Conservation (phyloP, 2,329 filamentous ascomycete species). For the Thelonectria olida region DNA sequence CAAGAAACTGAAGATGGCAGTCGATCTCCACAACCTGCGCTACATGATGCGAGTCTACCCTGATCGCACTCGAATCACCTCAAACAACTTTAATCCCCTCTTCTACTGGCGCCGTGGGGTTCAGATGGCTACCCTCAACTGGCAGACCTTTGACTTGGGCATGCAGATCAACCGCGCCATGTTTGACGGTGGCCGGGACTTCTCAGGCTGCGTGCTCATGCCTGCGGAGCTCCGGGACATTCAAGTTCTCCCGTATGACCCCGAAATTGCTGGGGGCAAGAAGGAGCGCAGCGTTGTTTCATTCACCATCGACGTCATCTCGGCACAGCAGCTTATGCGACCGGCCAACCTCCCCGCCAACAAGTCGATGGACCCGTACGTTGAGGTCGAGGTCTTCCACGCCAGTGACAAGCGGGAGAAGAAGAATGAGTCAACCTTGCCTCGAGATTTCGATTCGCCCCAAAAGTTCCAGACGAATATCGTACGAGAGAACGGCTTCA, state of each 20-base stretch:
- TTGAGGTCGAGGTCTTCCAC: conserved; percentile 94
- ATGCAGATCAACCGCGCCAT: conserved; percentile 98
- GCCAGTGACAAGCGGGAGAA: conserved; percentile 94
- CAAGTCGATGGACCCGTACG: conserved; percentile 86
- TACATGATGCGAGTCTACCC: conserved; percentile 96
- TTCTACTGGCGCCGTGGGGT: conserved; percentile 94
- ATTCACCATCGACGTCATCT: conserved; percentile 89
- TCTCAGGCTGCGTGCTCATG: conserved; percentile 92
- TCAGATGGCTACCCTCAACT: conserved; percentile 97
- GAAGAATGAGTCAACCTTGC: conserved; percentile 70
- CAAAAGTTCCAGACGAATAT: conserved; percentile 83
- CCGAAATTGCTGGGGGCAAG: conserved; percentile 66
- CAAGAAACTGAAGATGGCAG: conserved; percentile 76
- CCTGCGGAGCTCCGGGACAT: conserved; percentile 84
- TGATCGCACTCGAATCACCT: conserved; percentile 80
- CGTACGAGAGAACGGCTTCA: conserved; percentile 89
- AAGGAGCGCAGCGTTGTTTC: conserved; percentile 83
- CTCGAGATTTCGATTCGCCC: conserved; percentile 62
- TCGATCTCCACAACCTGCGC: conserved; percentile 90
- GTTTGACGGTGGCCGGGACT: conserved; percentile 90
- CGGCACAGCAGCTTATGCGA: conserved; percentile 92
- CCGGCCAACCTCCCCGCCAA: conserved; percentile 77
- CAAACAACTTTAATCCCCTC: conserved; percentile 93
- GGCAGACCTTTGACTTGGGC: conserved; percentile 96
- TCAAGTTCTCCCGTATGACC: conserved; percentile 63